Base-by-base conservation (phyloP, 805 yeast species). In the Ogataea glucozyma region DNA sequence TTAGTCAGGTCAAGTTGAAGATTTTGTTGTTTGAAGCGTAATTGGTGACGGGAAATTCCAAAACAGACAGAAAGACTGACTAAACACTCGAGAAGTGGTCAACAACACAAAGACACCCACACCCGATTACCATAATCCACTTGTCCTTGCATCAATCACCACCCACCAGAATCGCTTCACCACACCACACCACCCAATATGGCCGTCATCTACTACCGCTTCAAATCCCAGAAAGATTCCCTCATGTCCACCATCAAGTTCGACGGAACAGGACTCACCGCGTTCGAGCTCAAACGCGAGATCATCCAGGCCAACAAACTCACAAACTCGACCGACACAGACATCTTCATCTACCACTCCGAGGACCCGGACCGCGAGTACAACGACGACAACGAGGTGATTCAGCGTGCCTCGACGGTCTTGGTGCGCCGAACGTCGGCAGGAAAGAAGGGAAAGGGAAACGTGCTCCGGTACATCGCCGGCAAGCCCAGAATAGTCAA, bases 231-330 rank as follows among this genome's bases (percentile, higher is more conserved):
- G 62, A 83, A 81, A 57, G 81, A 78, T 31, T 61, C 57, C 27
- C 51, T 56, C 40, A 83, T 86, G 21, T 80, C 86, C 1, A 76
- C 95, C 31, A 79, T 93, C 20, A 75, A 83, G 35, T 93, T 93
- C 60, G 99, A 93, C 62, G 99, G 99, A 16, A 91, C 99, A 0
- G 97, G 98, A 21, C 80, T 93, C 31, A 88, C 96, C 2, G 96
- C 90, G 1, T 93, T 91, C 66, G 99, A 93, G 59, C 69, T 93
- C 47, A 93, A 93, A 65, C 81, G 91, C 48, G 98, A 93, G 54
- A 88, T 93, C 39, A 85, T 93, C 31, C 64, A 75, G 14, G 87
- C 81, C 29, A 91, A 90, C 64, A 85, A 81, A 54, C 71, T 93
- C 12, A 88, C 90, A 5, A 83, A 81, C 46, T 95, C 96, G 1